Evolutionary conservation across 2,329 filamentous ascomycete species (phyloP).

Genomic region (Cladophialophora bantiana): DNA sequence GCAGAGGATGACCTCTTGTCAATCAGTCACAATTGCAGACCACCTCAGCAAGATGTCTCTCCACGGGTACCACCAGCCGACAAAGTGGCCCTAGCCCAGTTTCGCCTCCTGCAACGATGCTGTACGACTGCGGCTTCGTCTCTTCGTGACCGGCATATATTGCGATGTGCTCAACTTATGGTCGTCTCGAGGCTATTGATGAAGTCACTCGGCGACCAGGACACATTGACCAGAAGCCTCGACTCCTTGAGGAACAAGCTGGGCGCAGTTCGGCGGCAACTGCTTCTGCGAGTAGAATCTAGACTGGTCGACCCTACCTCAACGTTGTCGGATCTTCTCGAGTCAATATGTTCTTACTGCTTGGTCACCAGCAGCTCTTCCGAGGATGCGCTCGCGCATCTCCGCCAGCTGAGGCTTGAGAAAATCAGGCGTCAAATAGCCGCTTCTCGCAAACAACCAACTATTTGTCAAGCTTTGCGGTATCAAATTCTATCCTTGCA

Average conservation of each 20-base stretch:
- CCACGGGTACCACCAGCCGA: slow-evolving; percentile 17
- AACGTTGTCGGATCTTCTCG: slow-evolving; percentile 63
- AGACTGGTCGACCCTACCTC: slow-evolving; percentile 55
- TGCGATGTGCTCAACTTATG: slow-evolving; percentile 67
- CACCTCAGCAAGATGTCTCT: slow-evolving; percentile 44
- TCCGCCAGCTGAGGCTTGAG: slow-evolving; percentile 74
- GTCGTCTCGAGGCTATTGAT: slow-evolving; percentile 77
- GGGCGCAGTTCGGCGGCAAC: slow-evolving; percentile 66
- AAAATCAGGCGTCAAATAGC: slow-evolving; percentile 71
- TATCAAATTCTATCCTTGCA: slow-evolving; percentile 79
- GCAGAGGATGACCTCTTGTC: slow-evolving; percentile 74
- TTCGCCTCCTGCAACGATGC: slow-evolving; percentile 65
- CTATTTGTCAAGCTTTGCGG: slow-evolving; percentile 69
- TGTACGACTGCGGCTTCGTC: slow-evolving; percentile 61
- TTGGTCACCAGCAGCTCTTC: slow-evolving; percentile 80
- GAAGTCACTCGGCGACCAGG: slow-evolving; percentile 70
- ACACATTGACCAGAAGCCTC: slow-evolving; percentile 59
- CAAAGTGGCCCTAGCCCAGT: slow-evolving; percentile 53
- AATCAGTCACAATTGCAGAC: slow-evolving; percentile 80
- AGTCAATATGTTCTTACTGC: slow-evolving; percentile 81
- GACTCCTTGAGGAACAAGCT: slow-evolving; percentile 71
- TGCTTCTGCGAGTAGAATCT: slow-evolving; percentile 70
- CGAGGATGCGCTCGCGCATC: slow-evolving; percentile 78
- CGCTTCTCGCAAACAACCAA: slow-evolving; percentile 55
- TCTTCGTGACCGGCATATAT: slow-evolving; percentile 58